These are phyloP conservation scores for Triticum monococcum DNA, from an alignment of 176 grass and related monocot genomes.

Conservation along the genomic window DNA sequence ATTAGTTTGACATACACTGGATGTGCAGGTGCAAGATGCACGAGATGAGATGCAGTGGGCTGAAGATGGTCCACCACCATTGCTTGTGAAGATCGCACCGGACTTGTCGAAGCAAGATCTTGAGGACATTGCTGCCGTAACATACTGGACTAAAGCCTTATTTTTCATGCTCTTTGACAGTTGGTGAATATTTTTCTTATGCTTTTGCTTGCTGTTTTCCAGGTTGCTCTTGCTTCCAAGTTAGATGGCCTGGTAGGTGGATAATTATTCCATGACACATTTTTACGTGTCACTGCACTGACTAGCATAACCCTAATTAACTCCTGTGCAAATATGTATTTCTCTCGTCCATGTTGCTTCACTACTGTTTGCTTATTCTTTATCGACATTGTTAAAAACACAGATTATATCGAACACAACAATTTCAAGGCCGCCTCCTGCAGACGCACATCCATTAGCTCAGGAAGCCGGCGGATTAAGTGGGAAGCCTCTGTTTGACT, in stretches of 20 bases:
- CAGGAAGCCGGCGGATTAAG: slow-evolving; percentile 93
- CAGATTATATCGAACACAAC: slow-evolving; percentile 99
- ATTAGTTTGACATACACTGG: slow-evolving; percentile 24
- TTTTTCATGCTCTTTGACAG: not conserved
- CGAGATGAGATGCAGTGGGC: slow-evolving; percentile 99
- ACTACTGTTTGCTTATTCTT: slow-evolving; percentile 27
- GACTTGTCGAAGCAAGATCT: slow-evolving; percentile 96
- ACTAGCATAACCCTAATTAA: slow-evolving; percentile 4
- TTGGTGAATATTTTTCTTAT: slow-evolving; percentile 36
- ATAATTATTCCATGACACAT: not conserved
- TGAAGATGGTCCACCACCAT: slow-evolving; percentile 91
- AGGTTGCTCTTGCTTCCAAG: slow-evolving; percentile 87
- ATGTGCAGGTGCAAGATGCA: slow-evolving; percentile 85
- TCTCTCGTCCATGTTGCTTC: not conserved
- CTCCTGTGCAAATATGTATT: slow-evolving; percentile 6
- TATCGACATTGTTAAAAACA: not conserved
- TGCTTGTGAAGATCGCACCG: slow-evolving; percentile 93
- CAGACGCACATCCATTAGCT: slow-evolving; percentile 61
- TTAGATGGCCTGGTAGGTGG: slow-evolving; percentile 92
- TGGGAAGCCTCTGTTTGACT: slow-evolving; percentile 87
- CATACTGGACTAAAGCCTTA: slow-evolving; percentile 26
- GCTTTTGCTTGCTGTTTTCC: slow-evolving; percentile 34
- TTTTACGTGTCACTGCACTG: not conserved
- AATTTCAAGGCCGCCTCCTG: slow-evolving; percentile 71
- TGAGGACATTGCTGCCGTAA: slow-evolving; percentile 91